Base-by-base conservation (phyloP, 257 asterid genomes). In the Lantana camara region DNA sequence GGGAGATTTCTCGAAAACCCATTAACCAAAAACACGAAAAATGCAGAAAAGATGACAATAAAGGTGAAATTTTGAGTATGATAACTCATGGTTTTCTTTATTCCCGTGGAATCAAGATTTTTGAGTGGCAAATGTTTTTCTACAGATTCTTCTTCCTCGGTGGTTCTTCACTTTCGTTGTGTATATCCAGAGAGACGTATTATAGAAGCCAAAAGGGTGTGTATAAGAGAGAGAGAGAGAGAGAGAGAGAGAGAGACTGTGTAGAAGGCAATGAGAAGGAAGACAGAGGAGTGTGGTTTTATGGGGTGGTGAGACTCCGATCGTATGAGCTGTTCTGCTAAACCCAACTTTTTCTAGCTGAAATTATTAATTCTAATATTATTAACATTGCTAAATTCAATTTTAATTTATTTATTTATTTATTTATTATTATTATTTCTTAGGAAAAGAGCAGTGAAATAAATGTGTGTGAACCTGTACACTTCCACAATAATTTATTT, bases 1-100 rank as follows among this genome's bases (percentile, higher is more conserved):
- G 95, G 95, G 3, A 80, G 82, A 57, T 85, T 85, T 79, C 81
- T 69, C 37, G 95, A 85, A 57, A 67, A 72, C 76, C 96, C 96
- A 78, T 30, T 66, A 20, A 70, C 90, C 52, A 71, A 64, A 1
- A 72, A 54, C 73, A 61, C 71, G 0, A 66, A 60, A 67, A 79
- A 44, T 30, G 80, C 71, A 53, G 73, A 79, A 23, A 75, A 20
- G 86, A 32, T 6, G n/a, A n/a, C n/a, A n/a, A 51, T 44, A 35
- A 70, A 60, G 0, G 65, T 5, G n/a, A 73, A 40, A 38, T 62
- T 22, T 41, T 48, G 53, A 73, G 66, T 67, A 49, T 19, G 65
- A 73, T 60, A 60, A 71, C 59, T 71, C 87, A 75, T 76, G 52
- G 77, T 72, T 75, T 23, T 46, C 6, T 47, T 59, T 50, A 48